Evolutionary conservation across 1,284 basidiomycete species (phyloP).

Genomic region (Tilletia walkeri): DNA sequence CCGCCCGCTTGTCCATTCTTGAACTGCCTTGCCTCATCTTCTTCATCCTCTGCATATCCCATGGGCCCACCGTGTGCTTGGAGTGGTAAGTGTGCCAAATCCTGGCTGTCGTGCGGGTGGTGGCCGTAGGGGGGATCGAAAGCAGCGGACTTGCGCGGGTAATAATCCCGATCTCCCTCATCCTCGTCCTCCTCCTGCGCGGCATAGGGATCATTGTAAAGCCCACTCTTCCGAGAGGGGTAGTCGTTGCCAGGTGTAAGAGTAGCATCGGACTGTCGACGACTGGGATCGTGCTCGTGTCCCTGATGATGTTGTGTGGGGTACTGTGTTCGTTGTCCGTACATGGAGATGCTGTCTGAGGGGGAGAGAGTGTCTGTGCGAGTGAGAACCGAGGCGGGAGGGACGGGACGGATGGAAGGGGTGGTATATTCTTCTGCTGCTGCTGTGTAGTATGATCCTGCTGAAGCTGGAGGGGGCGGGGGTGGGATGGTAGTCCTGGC

Average conservation of each 20-base stretch:
- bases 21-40: conserved; percentile 44
- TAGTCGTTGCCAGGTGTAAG: neutral
- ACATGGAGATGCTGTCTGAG: conserved; percentile 11
- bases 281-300: neutral
- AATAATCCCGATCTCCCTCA: conserved; percentile 11
- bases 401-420: too few relatives aligned
- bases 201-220: neutral
- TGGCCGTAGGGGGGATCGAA: neutral
- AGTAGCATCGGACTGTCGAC: conserved; percentile 7
- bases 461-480: too few relatives aligned
- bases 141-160: neutral
- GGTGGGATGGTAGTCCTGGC: too few relatives aligned
- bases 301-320: neutral
- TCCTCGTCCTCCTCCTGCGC: neutral
- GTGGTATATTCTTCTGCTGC: too few relatives aligned
- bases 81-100: conserved; percentile 32
- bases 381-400: neutral
- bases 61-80: conserved; percentile 35
- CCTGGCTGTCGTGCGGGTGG: neutral
- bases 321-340: neutral
- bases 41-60: conserved; percentile 51
- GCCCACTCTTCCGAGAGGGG: neutral
- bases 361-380: neutral
- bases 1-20: conserved; percentile 24
- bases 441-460: too few relatives aligned